Conservation (phyloP, 345 rosid species). For the Carallia pectinifolia region DNA sequence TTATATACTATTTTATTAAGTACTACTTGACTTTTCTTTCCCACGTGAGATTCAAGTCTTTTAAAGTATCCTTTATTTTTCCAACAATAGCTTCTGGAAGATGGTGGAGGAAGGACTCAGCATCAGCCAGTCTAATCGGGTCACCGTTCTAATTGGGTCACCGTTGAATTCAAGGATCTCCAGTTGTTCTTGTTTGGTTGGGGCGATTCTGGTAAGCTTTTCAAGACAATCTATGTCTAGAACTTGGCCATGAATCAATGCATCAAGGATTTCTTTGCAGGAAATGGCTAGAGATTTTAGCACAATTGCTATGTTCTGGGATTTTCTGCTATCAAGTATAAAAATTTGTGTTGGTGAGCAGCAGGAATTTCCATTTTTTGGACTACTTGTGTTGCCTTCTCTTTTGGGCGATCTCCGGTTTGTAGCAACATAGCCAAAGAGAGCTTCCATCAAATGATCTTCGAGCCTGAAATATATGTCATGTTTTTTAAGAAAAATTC, state of each 20-base stretch:
- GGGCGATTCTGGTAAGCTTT: slow-evolving; percentile 68
- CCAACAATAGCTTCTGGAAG: slow-evolving; percentile 54
- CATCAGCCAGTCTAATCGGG: slow-evolving; percentile 51
- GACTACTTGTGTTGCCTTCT: slow-evolving; percentile 13
- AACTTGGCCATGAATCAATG: slow-evolving; percentile 57
- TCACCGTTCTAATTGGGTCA: slow-evolving; percentile 49
- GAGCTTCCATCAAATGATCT: slow-evolving; percentile 85
- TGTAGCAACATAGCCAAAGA: slow-evolving; percentile 73
- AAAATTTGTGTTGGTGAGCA: slow-evolving; percentile 39
- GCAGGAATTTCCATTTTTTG: slow-evolving; percentile 21
- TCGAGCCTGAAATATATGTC: slow-evolving; percentile 47
- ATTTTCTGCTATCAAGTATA: slow-evolving; percentile 69
- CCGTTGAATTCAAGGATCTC: slow-evolving; percentile 57
- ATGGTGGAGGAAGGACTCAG: slow-evolving; percentile 69
- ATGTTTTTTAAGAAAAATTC: too few relatives aligned
- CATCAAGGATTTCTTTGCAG: slow-evolving; percentile 51
- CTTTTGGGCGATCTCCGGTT: slow-evolving; percentile 41
- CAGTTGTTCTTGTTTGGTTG: slow-evolving; percentile 60
- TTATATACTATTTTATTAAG: too few relatives aligned
- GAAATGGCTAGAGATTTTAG: slow-evolving; percentile 58
- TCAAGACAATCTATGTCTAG: slow-evolving; percentile 61
- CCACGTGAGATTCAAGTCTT: too few relatives aligned
- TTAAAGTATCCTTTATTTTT: too few relatives aligned
- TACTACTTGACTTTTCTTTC: too few relatives aligned
- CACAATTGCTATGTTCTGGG: slow-evolving; percentile 77